Base-by-base conservation (phyloP, 352 stramenopile genomes). In the Pythium guiyangense region DNA sequence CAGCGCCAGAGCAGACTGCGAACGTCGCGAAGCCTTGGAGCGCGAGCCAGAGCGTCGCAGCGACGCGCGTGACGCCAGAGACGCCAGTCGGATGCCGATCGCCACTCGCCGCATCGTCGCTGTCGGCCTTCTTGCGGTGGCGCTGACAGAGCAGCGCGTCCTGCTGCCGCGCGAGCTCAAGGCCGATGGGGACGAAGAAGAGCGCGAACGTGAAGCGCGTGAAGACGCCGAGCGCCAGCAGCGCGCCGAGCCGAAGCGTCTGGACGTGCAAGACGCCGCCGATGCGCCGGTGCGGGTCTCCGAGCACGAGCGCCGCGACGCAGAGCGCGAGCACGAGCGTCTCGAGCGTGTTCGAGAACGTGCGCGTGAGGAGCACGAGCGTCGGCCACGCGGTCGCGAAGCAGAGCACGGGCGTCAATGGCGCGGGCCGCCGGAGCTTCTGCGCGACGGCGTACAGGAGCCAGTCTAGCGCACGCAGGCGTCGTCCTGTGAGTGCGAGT, bases 201-300 rank as follows among this genome's bases (percentile, higher is more conserved):
- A 86, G 65, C 15, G 74, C 63, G 60, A 94, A 96, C 10, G 84
- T 92, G 66, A 96, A 91, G 20, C 85, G 69, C 27, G 76, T 87
- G 62, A 94, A 96, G 49, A 90, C 73, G 31, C 79, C 86, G 8
- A 89, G 2, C 0, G 79, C 83, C 22, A 90, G 60, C n/a, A 90
- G 63, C 56, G 60, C 70, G 3, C 84, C 84, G n/a, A 94, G 69
- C 2, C 77, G 6, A 42, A 86, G 35, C 11, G 77, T 86, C 49
- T 89, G 80, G 1, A 60, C n/a, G 35, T 86, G 75, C 8, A 87
- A 17, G 0, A 69, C 0, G 0, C 58, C 59, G 0, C 74, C 47
- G 31, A 79, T 44, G 26, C 71, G 73, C n/a, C 51, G 59, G 62
- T 88, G 53, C 27, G 70, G 73, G 42, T 83, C 73, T 2, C 68